phyloP scores from a whole-genome alignment of 208 protist species.

The Trypanosoma theileri region DNA sequence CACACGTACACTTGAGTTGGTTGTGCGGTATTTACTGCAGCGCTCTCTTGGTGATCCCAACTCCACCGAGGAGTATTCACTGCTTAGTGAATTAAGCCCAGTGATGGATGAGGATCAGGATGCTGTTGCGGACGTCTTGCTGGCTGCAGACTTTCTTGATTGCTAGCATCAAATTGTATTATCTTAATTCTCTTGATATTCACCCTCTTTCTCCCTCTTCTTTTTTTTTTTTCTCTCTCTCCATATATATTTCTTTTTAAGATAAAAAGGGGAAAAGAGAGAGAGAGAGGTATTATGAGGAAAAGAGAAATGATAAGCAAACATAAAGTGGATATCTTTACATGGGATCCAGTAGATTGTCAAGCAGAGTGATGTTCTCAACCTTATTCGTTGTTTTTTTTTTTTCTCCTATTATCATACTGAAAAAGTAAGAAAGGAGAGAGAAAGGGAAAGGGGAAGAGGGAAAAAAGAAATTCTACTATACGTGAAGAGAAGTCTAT shows the following conservation, averaged over 20 bases:
- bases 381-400: background rate
- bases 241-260: background rate
- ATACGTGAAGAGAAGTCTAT: background rate
- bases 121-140: slow-evolving; percentile 26
- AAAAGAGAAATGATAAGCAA: too few species aligned
- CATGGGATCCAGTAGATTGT: too few species aligned
- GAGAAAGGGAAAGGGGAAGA: background rate
- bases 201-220: slow-evolving; percentile 6
- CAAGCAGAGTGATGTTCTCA: too few species aligned
- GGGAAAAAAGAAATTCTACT: background rate
- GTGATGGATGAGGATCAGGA: slow-evolving; percentile 29
- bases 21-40: slow-evolving; percentile 30
- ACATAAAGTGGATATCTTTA: too few species aligned
- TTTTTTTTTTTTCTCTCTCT: slow-evolving; percentile 2
- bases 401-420: too few species aligned
- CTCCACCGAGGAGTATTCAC: slow-evolving; percentile 29
- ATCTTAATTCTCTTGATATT: background rate
- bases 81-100: slow-evolving; percentile 27
- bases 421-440: background rate
- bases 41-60: slow-evolving; percentile 20
- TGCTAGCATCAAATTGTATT: slow-evolving; percentile 18
- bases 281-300: too few species aligned
- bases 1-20: slow-evolving; percentile 21
- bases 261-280: too few species aligned
- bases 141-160: slow-evolving; percentile 36